Evolutionary conservation across 495 filamentous ascomycete genomes (phyloP).

Genomic region (Pseudoneurospora amorphoporcata): DNA sequence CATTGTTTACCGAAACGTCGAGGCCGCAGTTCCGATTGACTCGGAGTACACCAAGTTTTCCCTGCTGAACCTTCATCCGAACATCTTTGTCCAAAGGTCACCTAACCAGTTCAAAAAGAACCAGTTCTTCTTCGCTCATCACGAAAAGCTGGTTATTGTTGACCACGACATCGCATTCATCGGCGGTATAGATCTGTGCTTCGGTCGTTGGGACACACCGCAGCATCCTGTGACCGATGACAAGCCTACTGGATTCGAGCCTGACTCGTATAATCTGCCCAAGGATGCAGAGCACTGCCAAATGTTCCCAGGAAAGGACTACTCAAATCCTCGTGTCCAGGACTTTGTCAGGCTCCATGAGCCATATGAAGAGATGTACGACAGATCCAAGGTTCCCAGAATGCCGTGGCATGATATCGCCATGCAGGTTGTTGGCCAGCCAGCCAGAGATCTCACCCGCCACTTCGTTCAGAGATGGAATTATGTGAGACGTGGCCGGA

Average conservation of each 20-base stretch:
- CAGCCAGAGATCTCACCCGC: conserved; percentile 83
- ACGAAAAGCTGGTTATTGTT: conserved; percentile 92
- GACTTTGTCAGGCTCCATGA: conserved; percentile 92
- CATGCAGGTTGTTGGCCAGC: conserved; percentile 97
- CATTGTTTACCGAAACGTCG: conserved; percentile 97
- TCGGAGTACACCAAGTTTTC: conserved; percentile 99
- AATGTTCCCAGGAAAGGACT: conserved; percentile 96
- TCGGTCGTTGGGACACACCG: conserved; percentile 94
- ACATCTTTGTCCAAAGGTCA: conserved; percentile 89
- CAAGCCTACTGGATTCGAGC: conserved; percentile 90
- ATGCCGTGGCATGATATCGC: conserved; percentile 99
- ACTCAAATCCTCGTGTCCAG: conserved; percentile 89
- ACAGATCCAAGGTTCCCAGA: conserved; percentile 70
- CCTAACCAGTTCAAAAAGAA: conserved; percentile 98
- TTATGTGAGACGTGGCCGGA: conserved; percentile 87
- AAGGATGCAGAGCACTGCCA: conserved; percentile 93
- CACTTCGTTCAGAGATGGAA: conserved; percentile 99
- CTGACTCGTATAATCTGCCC: conserved; percentile 44
- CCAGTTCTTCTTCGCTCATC: conserved; percentile 99
- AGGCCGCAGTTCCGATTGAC: conserved; percentile 94
- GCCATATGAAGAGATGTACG: conserved; percentile 99
- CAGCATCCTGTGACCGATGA: conserved; percentile 86
- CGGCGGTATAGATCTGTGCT: conserved; percentile 94
- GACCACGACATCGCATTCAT: conserved; percentile 96
- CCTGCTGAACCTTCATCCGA: conserved; percentile 88